Base-by-base conservation (phyloP, 1,284 basidiomycete genomes). In the Flammula alnicola region DNA sequence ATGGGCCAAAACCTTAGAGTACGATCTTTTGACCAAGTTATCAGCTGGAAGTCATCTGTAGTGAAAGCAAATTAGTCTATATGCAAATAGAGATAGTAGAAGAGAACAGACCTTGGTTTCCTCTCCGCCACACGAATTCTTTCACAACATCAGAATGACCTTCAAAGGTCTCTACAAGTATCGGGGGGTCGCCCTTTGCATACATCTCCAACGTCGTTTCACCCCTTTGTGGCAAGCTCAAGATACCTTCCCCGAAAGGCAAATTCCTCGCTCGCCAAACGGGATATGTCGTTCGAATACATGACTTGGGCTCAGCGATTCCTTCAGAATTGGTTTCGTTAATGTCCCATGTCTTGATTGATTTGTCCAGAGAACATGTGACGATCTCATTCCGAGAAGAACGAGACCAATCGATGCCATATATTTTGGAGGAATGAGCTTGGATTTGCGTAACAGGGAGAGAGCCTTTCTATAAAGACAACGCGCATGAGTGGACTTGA, bases 21-120 rank as follows among this genome's bases (percentile, higher is more conserved):
- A 35, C 93, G 83, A 64, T 98, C 97, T 67, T 95, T 96, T 1
- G 92, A 93, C 96, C 95, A 98, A 0, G 95, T 98, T 42, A 99
- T 92, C 3, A 99, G 78, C 65, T 97, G 95, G 67, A 94, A 95
- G 50, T 91, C 86, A 7, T 84, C 79, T 63, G 83, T n/a, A n/a
- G n/a, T n/a, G n/a, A n/a, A n/a, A n/a, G n/a, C 80, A 83, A 37
- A 48, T 2, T 47, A 33, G 11, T 27, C 20, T 6, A 54, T 7
- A 54, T 29, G 7, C 22, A 16, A 16, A 12, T 22, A 39, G 22
- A 25, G 35, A 11, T 16, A 20, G 37, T 11, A 29, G 25, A 26
- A 44, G 29, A 35, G 58, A 47, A 65, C 75, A 29, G 27, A 85
- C 84, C 80, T 56, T 70, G 61, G 16, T 74, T 77, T 11, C 82